Evolutionary conservation across 2,329 filamentous ascomycete genomes (phyloP).

Genomic region (Xylaria sp.): DNA sequence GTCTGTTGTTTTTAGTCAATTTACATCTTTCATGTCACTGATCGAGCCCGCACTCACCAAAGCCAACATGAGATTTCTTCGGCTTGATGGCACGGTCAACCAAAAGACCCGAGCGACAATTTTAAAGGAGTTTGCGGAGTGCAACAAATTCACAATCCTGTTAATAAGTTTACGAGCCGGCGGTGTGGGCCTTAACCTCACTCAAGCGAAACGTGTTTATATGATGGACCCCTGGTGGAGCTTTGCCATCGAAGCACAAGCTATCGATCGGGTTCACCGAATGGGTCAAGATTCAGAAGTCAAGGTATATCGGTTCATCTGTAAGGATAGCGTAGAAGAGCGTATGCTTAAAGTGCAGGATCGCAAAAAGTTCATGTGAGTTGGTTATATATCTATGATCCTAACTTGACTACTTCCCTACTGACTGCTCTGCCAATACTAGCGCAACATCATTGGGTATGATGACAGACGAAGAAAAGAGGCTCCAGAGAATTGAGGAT

Average conservation of each 20-base stretch:
- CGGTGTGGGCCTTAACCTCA: constrained; percentile 93
- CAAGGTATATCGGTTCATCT: constrained; percentile 86
- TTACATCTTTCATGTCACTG: constrained; percentile 93
- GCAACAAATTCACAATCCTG: constrained; percentile 74
- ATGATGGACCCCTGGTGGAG: constrained; percentile 99
- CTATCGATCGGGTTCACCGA: constrained; percentile 95
- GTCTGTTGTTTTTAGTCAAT: constrained; percentile 95
- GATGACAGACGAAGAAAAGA: constrained; percentile 95
- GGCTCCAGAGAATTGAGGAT: constrained; percentile 88
- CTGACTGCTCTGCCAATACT: constrained; percentile 11
- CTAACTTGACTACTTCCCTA: neutral
- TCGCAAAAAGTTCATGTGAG: constrained; percentile 93
- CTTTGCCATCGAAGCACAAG: constrained; percentile 94
- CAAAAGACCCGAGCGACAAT: constrained; percentile 86
- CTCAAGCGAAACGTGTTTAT: constrained; percentile 86
- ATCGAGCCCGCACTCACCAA: constrained; percentile 82
- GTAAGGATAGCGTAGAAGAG: constrained; percentile 91
- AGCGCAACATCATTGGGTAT: constrained; percentile 95
- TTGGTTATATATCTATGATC: constrained; percentile 46
- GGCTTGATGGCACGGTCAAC: constrained; percentile 89
- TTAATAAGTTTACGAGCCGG: constrained; percentile 88
- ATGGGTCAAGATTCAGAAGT: constrained; percentile 95
- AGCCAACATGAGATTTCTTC: constrained; percentile 80
- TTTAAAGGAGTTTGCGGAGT: constrained; percentile 74
- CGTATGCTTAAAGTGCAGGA: constrained; percentile 95